Evolutionary conservation across 2,329 filamentous ascomycete genomes (phyloP).

Genomic region (Aspergillus hiratsukae): DNA sequence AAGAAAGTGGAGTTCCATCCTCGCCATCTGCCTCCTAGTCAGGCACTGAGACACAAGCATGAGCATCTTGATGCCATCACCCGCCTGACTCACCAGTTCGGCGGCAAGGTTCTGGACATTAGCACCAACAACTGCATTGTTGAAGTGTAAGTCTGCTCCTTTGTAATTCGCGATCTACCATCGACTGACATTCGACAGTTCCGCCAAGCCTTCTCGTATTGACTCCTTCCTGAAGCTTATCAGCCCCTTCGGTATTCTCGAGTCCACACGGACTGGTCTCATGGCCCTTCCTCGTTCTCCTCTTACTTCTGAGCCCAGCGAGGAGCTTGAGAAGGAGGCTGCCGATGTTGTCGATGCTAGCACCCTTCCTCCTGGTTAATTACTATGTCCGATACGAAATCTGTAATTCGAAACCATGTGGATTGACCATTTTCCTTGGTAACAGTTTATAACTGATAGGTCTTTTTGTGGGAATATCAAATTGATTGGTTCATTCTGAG

Average conservation of each 20-base stretch:
- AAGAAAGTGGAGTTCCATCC: conserved; percentile 72
- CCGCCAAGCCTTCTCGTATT: conserved; percentile 87
- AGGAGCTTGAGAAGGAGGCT: conserved; percentile 77
- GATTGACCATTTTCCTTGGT: background rate
- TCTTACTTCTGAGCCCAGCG: conserved; percentile 63
- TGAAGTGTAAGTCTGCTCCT: conserved; percentile 63
- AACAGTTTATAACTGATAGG: background rate
- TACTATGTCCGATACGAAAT: conserved; percentile 9
- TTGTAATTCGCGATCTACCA: background rate
- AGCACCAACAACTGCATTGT: conserved; percentile 98
- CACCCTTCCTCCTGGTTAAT: conserved; percentile 83
- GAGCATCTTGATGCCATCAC: conserved; percentile 96
- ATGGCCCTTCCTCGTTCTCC: conserved; percentile 96
- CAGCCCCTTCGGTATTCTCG: conserved; percentile 88
- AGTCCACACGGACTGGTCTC: conserved; percentile 89
- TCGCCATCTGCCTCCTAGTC: conserved; percentile 74
- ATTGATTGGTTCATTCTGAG: background rate
- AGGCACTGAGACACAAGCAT: conserved; percentile 93
- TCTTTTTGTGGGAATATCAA: background rate
- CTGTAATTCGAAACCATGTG: conserved; percentile 1
- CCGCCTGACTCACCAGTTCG: conserved; percentile 94
- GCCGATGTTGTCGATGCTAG: conserved; percentile 93
- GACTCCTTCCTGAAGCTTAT: conserved; percentile 98
- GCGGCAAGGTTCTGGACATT: conserved; percentile 95
- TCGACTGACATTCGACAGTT: conserved; percentile 46